These are phyloP conservation scores for Quaeritorhiza haematococci DNA, from an alignment of 371 early-diverging fungal genomes.

Conservation along the genomic window DNA sequence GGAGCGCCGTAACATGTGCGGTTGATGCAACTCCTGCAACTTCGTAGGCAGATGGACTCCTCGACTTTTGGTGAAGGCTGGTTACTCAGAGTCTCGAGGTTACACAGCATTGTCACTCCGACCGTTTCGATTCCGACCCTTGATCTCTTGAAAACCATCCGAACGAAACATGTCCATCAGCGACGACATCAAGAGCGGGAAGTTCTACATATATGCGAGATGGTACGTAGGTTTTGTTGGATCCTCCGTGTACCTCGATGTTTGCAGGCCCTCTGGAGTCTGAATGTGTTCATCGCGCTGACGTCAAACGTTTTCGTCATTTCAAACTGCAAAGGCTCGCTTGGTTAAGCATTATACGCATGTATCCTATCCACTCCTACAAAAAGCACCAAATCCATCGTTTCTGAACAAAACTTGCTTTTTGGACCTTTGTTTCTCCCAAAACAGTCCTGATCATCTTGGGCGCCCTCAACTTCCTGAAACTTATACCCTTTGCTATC, in stretches of 20 bases:
- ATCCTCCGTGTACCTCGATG: neutral
- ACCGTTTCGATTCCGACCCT: too few species aligned
- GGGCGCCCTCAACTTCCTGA: conserved; percentile 10
- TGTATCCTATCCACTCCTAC: neutral
- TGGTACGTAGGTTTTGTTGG: conserved; percentile 5
- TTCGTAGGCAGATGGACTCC: too few species aligned
- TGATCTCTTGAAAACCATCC: too few species aligned
- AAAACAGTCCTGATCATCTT: conserved; percentile 16
- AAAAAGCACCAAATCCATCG: too few species aligned
- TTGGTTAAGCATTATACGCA: neutral
- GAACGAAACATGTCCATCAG: too few species aligned
- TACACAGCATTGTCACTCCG: too few species aligned
- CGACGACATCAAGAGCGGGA: conserved; percentile 19
- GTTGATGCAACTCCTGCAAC: too few species aligned
- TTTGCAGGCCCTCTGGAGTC: neutral
- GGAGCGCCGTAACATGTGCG: too few species aligned
- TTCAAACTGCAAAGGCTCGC: neutral
- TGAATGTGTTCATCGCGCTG: neutral
- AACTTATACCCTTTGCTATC: conserved; percentile 11
- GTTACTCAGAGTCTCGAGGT: too few species aligned
- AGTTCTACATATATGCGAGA: conserved; percentile 19
- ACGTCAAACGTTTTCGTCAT: neutral
- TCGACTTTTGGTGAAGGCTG: too few species aligned
- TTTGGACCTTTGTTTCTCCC: neutral
- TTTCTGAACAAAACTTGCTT: too few species aligned